Evolutionary conservation across 2,329 filamentous ascomycete genomes (phyloP).

Genomic region (Claviceps maximensis): DNA sequence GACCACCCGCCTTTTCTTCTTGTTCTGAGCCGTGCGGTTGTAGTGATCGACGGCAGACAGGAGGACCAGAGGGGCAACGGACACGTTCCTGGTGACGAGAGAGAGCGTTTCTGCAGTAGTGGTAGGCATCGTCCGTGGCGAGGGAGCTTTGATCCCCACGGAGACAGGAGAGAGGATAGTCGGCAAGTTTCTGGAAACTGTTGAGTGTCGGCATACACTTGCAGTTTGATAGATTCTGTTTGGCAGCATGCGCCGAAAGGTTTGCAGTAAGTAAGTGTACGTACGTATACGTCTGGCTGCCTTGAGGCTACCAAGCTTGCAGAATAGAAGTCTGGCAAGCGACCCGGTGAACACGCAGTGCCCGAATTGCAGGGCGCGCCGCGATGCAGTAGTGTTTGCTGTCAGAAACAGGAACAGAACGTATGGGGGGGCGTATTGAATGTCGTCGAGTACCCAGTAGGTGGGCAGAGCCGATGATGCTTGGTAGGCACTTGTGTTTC

Average conservation of each 20-base stretch:
- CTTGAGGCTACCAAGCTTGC: neutral
- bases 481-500: too few relatives aligned
- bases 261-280: neutral
- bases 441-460: neutral
- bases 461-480: neutral
- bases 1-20: constrained; percentile 75
- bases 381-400: neutral
- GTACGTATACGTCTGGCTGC: constrained; percentile 1
- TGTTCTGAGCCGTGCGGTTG: constrained; percentile 80
- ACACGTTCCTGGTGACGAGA: constrained; percentile 87
- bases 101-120: constrained; percentile 94
- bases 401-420: too few relatives aligned
- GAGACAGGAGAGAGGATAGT: neutral
- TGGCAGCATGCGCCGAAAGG: neutral
- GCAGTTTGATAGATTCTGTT: neutral
- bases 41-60: constrained; percentile 98
- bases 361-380: neutral
- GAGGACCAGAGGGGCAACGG: constrained; percentile 92
- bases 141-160: neutral
- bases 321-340: neutral
- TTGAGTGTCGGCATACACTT: neutral
- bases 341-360: neutral
- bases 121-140: constrained; percentile 60
- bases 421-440: neutral
- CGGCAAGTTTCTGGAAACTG: neutral